Percentiles rank a stretch among this genome's conserved stretches.
These are phyloP conservation scores for Capsicum rhomboideum DNA, from an alignment of 257 asterid species.

Conservation along the genomic window DNA sequence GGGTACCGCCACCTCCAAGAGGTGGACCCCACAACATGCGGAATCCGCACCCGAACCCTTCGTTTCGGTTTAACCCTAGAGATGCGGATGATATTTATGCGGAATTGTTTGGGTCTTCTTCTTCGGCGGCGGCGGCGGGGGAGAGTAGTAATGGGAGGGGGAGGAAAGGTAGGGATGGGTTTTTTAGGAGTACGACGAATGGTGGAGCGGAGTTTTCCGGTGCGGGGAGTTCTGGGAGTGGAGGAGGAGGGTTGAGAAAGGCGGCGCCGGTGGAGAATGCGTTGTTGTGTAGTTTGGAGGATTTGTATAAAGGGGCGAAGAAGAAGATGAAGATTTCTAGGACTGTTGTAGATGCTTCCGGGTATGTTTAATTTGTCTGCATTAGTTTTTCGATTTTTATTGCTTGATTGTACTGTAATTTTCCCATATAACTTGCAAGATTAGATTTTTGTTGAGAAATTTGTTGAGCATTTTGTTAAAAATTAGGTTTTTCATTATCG, in stretches of 20 bases:
- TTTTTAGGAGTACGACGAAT: slow-evolving; percentile 60
- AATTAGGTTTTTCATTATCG: neutral
- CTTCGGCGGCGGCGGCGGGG: slow-evolving; percentile 19
- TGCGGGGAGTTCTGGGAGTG: slow-evolving; percentile 16
- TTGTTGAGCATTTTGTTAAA: neutral
- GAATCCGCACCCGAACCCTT: slow-evolving; percentile 67
- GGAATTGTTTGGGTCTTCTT: slow-evolving; percentile 49
- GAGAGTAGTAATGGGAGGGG: slow-evolving; percentile 17
- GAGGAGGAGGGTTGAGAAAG: slow-evolving; percentile 50
- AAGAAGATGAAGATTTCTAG: slow-evolving; percentile 92
- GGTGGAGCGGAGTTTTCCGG: slow-evolving; percentile 29
- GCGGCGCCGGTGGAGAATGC: slow-evolving; percentile 65
- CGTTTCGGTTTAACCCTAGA: slow-evolving; percentile 75
- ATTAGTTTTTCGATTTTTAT: neutral
- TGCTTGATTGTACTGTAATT: no score
- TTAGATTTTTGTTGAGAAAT: neutral
- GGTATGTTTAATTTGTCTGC: slow-evolving; percentile 38
- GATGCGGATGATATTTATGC: slow-evolving; percentile 86
- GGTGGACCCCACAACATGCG: slow-evolving; percentile 24
- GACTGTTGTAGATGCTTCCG: slow-evolving; percentile 49
- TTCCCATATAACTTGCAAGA: no score
- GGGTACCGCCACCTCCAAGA: slow-evolving; percentile 60
- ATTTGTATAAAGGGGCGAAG: slow-evolving; percentile 64
- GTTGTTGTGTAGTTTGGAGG: slow-evolving; percentile 86
- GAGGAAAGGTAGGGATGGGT: slow-evolving; percentile 43